Conservation (phyloP, 2,329 filamentous ascomycete genomes). For the Colletotrichum sp. region DNA sequence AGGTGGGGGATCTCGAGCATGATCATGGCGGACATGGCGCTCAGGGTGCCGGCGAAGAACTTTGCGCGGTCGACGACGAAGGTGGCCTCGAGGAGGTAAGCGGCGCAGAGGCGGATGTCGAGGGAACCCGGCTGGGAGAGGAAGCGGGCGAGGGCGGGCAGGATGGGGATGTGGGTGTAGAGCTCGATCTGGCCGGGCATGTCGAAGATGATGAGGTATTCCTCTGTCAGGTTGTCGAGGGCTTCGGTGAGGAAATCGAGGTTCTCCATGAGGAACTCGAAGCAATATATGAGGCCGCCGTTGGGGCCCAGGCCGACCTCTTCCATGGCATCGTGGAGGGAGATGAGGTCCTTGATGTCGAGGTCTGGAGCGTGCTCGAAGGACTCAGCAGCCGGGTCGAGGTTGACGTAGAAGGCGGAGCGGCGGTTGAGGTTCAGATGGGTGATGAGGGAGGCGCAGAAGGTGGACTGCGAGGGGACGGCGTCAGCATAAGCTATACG, state of each 20-base stretch:
- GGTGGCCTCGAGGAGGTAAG: conserved; percentile 93
- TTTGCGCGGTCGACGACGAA: conserved; percentile 96
- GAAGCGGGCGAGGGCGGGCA: conserved; percentile 83
- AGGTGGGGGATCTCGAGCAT: conserved; percentile 97
- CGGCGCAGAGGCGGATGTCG: conserved; percentile 90
- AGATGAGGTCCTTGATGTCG: conserved; percentile 95
- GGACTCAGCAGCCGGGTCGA: conserved; percentile 92
- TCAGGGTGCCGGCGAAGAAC: conserved; percentile 94
- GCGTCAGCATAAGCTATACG: not conserved
- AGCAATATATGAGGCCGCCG: conserved; percentile 93
- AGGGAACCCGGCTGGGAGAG: conserved; percentile 80
- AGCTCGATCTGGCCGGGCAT: conserved; percentile 99
- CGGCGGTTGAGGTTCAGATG: conserved; percentile 89
- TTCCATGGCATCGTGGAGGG: conserved; percentile 95
- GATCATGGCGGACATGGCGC: conserved; percentile 98
- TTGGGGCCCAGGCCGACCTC: conserved; percentile 91
- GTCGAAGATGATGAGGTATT: conserved; percentile 97
- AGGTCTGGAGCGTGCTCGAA: conserved; percentile 93
- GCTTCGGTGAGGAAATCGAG: conserved; percentile 89
- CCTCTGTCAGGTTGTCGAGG: conserved; percentile 85
- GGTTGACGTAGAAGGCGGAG: conserved; percentile 98
- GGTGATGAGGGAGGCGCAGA: conserved; percentile 91
- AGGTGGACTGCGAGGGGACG: conserved; percentile 72
- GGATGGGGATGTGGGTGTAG: conserved; percentile 94
- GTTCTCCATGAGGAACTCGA: conserved; percentile 94